Evolutionary conservation across 495 filamentous ascomycete genomes (phyloP), one percentile per base, ranked within the genome.

Genomic region (Xylaria telfairii): DNA sequence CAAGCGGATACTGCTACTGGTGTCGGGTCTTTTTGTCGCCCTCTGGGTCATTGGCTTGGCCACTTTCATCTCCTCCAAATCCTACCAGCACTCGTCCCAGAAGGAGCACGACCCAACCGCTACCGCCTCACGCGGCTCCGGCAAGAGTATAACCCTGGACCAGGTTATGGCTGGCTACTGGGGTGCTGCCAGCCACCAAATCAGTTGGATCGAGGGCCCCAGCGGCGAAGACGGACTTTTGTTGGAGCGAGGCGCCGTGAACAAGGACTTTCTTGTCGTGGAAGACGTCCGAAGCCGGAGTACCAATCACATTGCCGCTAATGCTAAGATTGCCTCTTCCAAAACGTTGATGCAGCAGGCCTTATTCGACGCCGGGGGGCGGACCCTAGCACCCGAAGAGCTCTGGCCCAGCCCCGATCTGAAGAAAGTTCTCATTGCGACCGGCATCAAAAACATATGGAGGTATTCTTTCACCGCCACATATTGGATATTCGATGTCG

Each of bases 401-500:
- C 87, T 90, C 8, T 93, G 87, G 87, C 94, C 95, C 4, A 97
- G 93, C 75, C 87, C 89, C 37, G 88, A 98, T 77, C 81, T 97
- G 72, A 91, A 91, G 78, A 95, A 91, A 71, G 94, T 99, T 2
- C 82, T 99, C 68, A 80, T 97, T 39, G 84, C 90, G 46, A 95
- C 94, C 5, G 83, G 93, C 47, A 74, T 83, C 4, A 74, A 88
- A 78, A 86, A 87, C 68, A 95, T 96, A 74, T 99, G 94, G 94
- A 87, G 96, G 72, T 90, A 98, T 80, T 98, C 95, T 0, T 95
- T 86, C 72, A 92, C 87, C 59, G 95, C 90, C 0, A 83, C 86
- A 17, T 99, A 97, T 79, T 99, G 93, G 93, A 90, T 99, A 62
- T 94, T 98, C 70, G 93, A 99, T 78, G 95, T 98, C 42, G 89